Percentiles rank a stretch among this genome's conserved stretches.
Conservation (phyloP, 164 flowering plant species). For the Kalanchoe fedtschenkoi region DNA sequence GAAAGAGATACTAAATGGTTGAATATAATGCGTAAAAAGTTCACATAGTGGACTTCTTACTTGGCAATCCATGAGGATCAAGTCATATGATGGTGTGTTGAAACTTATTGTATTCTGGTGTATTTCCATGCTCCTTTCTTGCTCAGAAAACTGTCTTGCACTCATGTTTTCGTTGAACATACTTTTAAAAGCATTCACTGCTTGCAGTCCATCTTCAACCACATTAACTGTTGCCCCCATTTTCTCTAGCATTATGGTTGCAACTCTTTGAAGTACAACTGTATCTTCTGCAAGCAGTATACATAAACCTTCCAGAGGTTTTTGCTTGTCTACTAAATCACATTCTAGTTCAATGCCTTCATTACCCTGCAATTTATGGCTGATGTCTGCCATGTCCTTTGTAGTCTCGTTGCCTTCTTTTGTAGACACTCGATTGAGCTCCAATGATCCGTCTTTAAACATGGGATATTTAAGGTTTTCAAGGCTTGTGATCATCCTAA, state of each 20-base stretch:
- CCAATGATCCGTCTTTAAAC: neutral
- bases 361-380: neutral
- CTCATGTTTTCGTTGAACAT: slow-evolving; percentile 19
- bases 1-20: neutral
- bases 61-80: slow-evolving; percentile 96
- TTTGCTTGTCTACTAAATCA: slow-evolving; percentile 18
- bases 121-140: slow-evolving; percentile 15
- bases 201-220: slow-evolving; percentile 90
- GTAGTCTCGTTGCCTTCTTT: slow-evolving; percentile 2
- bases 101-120: slow-evolving; percentile 4
- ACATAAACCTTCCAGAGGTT: slow-evolving; percentile 55
- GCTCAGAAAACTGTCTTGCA: slow-evolving; percentile 10
- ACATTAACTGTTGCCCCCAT: slow-evolving; percentile 72
- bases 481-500: slow-evolving; percentile 16
- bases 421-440: neutral
- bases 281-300: slow-evolving; percentile 93
- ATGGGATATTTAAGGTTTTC: slow-evolving; percentile 17
- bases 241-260: slow-evolving; percentile 88
- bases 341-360: slow-evolving; percentile 3
- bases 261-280: slow-evolving; percentile 81
- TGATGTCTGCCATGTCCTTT: neutral
- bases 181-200: slow-evolving; percentile 62
- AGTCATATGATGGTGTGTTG: slow-evolving; percentile 41
- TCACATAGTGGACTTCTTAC: slow-evolving; percentile 24
- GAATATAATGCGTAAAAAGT: neutral